Percentiles rank a stretch among this genome's conserved stretches.
These are phyloP conservation scores for Pythium apleroticum DNA, from an alignment of 352 stramenopile genomes.

Conservation along the genomic window DNA sequence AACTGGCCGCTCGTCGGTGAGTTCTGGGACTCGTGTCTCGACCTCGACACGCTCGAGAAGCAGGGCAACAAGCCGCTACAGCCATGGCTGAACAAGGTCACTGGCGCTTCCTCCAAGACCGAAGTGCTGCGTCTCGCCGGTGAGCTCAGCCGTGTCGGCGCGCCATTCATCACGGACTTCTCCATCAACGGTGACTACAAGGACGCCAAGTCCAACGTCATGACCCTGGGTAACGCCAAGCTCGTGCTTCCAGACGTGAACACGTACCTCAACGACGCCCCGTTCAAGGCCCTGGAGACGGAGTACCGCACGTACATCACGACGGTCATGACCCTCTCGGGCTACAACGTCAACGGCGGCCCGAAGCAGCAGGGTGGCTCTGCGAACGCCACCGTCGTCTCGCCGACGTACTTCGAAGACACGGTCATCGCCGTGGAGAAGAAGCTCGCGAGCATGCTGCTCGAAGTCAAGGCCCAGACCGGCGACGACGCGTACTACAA, in stretches of 20 bases:
- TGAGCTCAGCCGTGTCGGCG: constrained; percentile 38
- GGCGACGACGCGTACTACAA: constrained; percentile 65
- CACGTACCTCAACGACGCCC: constrained; percentile 82
- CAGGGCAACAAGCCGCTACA: constrained; percentile 45
- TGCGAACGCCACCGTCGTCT: not conserved
- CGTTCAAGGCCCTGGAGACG: constrained; percentile 36
- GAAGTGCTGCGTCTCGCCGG: constrained; percentile 47
- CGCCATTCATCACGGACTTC: constrained; percentile 65
- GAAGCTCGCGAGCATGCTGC: constrained; percentile 50
- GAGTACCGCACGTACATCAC: constrained; percentile 43
- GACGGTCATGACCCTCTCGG: constrained; percentile 42
- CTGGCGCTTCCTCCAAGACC: constrained; percentile 25
- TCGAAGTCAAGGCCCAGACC: constrained; percentile 48
- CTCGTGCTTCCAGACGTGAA: constrained; percentile 84
- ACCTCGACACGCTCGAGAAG: constrained; percentile 44
- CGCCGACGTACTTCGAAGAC: constrained; percentile 26
- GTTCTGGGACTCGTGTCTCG: constrained; percentile 69
- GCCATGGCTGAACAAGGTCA: constrained; percentile 40
- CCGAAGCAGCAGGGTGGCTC: not conserved
- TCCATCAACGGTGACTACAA: constrained; percentile 62
- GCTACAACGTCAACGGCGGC: constrained; percentile 22
- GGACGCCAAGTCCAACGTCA: constrained; percentile 72
- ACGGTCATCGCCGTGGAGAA: constrained; percentile 76
- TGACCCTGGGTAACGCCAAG: constrained; percentile 72
- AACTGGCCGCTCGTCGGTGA: constrained; percentile 61